These are phyloP conservation scores for Melanomma pulvis-pyrius DNA, from an alignment of 495 filamentous ascomycete genomes.

Conservation along the genomic window DNA sequence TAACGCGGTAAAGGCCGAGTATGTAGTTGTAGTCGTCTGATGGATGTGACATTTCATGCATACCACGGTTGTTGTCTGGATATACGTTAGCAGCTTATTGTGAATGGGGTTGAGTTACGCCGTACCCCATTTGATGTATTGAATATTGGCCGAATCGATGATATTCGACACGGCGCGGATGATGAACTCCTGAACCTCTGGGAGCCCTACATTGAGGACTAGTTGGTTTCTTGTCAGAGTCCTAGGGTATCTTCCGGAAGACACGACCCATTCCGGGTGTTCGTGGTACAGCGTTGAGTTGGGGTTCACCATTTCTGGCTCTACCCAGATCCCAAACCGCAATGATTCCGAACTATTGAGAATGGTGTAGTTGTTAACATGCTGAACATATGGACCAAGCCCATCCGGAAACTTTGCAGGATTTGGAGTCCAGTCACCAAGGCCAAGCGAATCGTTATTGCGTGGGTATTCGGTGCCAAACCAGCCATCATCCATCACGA, in stretches of 20 bases:
- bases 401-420: constrained; percentile 58
- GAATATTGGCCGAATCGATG: constrained; percentile 53
- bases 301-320: constrained; percentile 63
- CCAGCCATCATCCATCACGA: constrained; percentile 63
- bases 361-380: constrained; percentile 50
- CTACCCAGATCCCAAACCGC: constrained; percentile 60
- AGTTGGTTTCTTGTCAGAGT: constrained; percentile 56
- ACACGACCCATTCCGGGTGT: constrained; percentile 60
- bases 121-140: constrained; percentile 56
- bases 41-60: constrained; percentile 55
- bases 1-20: constrained; percentile 58
- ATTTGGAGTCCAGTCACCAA: constrained; percentile 61
- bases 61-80: constrained; percentile 57
- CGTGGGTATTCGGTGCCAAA: constrained; percentile 60
- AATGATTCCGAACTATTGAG: constrained; percentile 34
- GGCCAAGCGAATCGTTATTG: constrained; percentile 51
- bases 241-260: constrained; percentile 55
- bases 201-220: constrained; percentile 55
- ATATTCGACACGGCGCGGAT: constrained; percentile 53
- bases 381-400: constrained; percentile 48
- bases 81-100: too few species aligned
- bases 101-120: too few species aligned
- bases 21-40: constrained; percentile 56
- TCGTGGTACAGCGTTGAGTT: constrained; percentile 55
- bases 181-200: constrained; percentile 59